Base-by-base conservation (phyloP, 163 green algal genomes). In the Chlorella variabilis region DNA sequence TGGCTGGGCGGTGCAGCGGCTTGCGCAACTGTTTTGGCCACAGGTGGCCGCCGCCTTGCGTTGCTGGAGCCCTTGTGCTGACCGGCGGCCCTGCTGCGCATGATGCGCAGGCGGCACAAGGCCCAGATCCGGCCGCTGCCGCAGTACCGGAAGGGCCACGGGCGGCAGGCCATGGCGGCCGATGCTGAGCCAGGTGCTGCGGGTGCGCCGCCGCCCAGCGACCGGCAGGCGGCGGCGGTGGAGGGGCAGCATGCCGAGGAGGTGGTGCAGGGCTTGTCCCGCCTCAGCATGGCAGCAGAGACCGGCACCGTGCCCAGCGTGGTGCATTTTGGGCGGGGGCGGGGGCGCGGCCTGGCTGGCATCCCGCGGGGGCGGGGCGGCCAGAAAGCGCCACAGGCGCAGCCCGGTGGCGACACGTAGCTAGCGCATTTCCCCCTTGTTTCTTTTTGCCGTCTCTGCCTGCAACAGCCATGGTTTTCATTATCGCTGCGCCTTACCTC, bases 111-210 rank as follows among this genome's bases (percentile, higher is more conserved):
- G 51, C 80, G 80, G 2, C 58, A 20, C 41, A 85, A 77, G 41
- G 80, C 36, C 3, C 80, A 85, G 71, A 77, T 85, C 20, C 49
- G 80, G 38, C 71, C 80, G 70, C 71, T 85, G 65, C 80, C 80
- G 8, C 38, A 76, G 31, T 81, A 70, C 51, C 71, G 31, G 18
- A 85, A 81, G 39, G 74, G 51, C 23, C 61, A 82, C 25, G 45
- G 62, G 31, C 61, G 45, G 62, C 62, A 81, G 59, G 75, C 75
- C 18, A 81, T 81, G 77, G 61, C 20, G 13, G 54, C 45, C 4
- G 77, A 77, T 23, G 77, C 38, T 4, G 56, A 70, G 31, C 5
- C 21, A 18, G 75, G 49, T 27, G 51, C 11, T 17, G 27, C 66
- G 11, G n/a, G 23, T 54, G 39, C 42, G 31, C 54, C 23, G 69